These are phyloP conservation scores for Aspergillus pseudonomiae DNA, from an alignment of 2,329 filamentous ascomycete genomes.

Conservation along the genomic window DNA sequence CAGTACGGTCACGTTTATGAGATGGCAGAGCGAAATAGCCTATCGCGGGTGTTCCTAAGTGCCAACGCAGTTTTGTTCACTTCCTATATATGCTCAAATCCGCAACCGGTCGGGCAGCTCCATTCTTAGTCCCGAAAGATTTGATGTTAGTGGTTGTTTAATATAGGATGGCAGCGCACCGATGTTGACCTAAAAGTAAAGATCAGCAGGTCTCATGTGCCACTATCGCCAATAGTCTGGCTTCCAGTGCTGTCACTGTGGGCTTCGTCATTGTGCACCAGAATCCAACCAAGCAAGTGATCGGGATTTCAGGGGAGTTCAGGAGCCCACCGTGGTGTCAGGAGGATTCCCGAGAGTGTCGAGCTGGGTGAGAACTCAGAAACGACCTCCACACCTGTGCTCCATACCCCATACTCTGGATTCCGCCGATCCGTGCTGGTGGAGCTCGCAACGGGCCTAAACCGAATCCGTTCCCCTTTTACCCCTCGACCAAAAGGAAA, in stretches of 20 bases:
- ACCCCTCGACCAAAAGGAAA: slow-evolving; percentile 1
- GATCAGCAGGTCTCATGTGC: slow-evolving; percentile 5
- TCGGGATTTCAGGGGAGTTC: background rate
- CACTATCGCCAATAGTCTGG: slow-evolving; percentile 8
- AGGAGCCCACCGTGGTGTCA: background rate
- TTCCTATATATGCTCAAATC: background rate
- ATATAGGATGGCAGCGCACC: slow-evolving; percentile 4
- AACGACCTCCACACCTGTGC: slow-evolving; percentile 5
- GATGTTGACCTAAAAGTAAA: background rate
- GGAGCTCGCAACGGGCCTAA: slow-evolving; percentile 2
- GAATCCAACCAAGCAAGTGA: background rate
- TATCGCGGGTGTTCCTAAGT: background rate
- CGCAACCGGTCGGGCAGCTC: background rate
- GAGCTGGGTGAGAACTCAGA: background rate
- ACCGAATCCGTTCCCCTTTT: background rate
- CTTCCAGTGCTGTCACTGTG: background rate
- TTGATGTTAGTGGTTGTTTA: slow-evolving; percentile 1
- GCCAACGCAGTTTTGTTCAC: slow-evolving; percentile 3
- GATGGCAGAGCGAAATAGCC: background rate
- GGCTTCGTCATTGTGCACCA: background rate
- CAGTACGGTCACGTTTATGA: background rate
- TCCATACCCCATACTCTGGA: slow-evolving; percentile 5
- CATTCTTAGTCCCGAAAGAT: background rate
- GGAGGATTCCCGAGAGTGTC: background rate
- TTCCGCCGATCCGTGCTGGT: background rate